Evolutionary conservation across 2,329 filamentous ascomycete genomes (phyloP), one percentile per base, ranked within the genome.

Genomic region (Rosellinia necatrix): DNA sequence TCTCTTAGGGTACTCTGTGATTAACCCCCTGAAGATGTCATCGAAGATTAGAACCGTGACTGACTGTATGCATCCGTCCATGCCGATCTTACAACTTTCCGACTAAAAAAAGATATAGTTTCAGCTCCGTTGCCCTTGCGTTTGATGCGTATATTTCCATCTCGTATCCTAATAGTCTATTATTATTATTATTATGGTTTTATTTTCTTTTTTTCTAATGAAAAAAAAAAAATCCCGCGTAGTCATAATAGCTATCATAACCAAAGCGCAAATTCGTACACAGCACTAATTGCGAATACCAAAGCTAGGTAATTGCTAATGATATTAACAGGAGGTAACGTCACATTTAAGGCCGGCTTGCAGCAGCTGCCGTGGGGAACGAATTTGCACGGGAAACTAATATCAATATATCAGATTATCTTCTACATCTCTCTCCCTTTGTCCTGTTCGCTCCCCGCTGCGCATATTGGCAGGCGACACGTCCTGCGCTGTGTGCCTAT

Each of bases 281-380:
- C 13, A 37, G 13, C 29, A 51, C 27, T 17, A 37, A 10, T 29
- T 24, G 9, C n/a, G 25, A 6, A 29, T 6, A 10, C 6, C 34
- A 19, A 35, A 49, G 9, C 25, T 19, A 17, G 44, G 60, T 13
- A 37, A 19, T 38, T 22, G 42, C 59, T 27, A 49, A 48, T 61
- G 60, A 61, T 63, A 63, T 53, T 58, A 58, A 60, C 49, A 34
- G 34, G 41, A 44, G 30, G 38, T 43, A 27, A 58, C 44, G 64
- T 66, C 56, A 56, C 61, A 65, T 63, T 55, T 56, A 54, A 61
- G 9, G 32, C 52, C 65, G 63, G 66, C 56, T 61, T 63, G 59
- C 62, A 60, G 58, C 66, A 66, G 65, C 64, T 66, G 61, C 64
- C 64, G 63, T 56, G 59, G 60, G 58, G 53, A 53, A 52, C 50